A percentile compares a stretch with the other conserved stretches of the same genome.
Conservation (phyloP, 2,329 filamentous ascomycete species). For the Neocatenulostroma microsporum region DNA sequence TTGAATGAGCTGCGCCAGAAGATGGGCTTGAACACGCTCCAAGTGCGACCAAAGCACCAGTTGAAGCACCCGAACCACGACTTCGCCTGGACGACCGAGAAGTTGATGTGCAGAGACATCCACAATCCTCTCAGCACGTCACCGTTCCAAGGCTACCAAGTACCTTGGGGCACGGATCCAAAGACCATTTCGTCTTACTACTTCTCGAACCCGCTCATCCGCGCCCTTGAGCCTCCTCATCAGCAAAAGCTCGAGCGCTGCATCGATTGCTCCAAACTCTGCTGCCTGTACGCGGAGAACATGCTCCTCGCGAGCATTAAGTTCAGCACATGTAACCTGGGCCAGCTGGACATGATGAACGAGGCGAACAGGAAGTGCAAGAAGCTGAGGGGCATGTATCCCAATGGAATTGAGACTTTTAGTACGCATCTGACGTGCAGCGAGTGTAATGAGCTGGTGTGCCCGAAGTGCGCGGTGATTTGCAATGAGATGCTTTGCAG, state of each 20-base stretch:
- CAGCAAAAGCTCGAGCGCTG: conserved; percentile 2
- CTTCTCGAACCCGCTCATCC: conserved; percentile 1
- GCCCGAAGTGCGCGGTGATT: conserved; percentile 12
- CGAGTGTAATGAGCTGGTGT: conserved; percentile 13
- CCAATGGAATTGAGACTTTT: conserved; percentile 15
- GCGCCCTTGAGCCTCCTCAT: background rate
- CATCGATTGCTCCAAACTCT: background rate
- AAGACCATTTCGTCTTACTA: background rate
- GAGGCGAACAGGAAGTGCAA: conserved; percentile 6
- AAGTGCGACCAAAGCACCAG: background rate
- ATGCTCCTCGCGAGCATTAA: conserved; percentile 3
- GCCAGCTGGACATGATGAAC: conserved; percentile 5
- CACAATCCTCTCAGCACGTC: too few relatives aligned
- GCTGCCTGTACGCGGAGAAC: conserved; percentile 8
- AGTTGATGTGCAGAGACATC: conserved; percentile 1
- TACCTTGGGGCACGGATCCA: too few relatives aligned
- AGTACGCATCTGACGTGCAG: conserved; percentile 16
- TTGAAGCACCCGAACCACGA: background rate
- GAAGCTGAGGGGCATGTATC: conserved; percentile 7
- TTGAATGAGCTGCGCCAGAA: too few relatives aligned
- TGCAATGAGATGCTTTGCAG: conserved; percentile 6
- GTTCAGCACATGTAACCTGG: conserved; percentile 1
- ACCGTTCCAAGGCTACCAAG: too few relatives aligned
- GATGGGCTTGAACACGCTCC: too few relatives aligned
- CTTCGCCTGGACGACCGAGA: background rate